phyloP scores from a whole-genome alignment of 495 filamentous ascomycete species.

The Xylaria cubensis region DNA sequence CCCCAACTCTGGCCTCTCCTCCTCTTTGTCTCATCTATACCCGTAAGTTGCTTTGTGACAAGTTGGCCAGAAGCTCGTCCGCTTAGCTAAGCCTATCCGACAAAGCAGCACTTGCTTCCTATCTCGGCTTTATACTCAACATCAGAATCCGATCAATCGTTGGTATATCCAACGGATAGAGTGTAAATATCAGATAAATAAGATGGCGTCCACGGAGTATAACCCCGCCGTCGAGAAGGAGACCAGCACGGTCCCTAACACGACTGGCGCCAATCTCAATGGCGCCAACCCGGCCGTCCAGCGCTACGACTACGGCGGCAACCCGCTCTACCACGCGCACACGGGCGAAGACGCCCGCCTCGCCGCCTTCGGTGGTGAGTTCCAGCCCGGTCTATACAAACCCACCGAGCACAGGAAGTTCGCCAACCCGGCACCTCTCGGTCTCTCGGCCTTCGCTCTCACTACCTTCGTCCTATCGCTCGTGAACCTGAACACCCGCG shows the following conservation, averaged over 20 bases:
- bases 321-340: slow-evolving; percentile 76
- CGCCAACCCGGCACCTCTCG: slow-evolving; percentile 86
- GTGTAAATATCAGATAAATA: neutral
- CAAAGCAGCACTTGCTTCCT: slow-evolving; percentile 1
- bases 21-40: slow-evolving; percentile 9
- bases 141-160: neutral
- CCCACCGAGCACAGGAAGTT: slow-evolving; percentile 78
- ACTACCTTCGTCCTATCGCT: slow-evolving; percentile 92
- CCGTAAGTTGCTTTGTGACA: slow-evolving; percentile 2
- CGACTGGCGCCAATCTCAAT: slow-evolving; percentile 39
- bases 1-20: neutral
- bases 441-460: slow-evolving; percentile 88
- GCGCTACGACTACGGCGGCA: slow-evolving; percentile 62
- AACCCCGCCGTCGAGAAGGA: slow-evolving; percentile 44
- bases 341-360: slow-evolving; percentile 64
- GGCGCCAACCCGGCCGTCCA: slow-evolving; percentile 35
- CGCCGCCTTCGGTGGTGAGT: slow-evolving; percentile 92
- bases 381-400: slow-evolving; percentile 92
- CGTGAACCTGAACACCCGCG: slow-evolving; percentile 77
- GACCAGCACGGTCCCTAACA: slow-evolving; percentile 33
- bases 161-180: neutral
- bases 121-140: slow-evolving; percentile 5
- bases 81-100: neutral
- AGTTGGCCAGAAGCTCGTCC: neutral
- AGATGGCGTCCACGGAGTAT: slow-evolving; percentile 38